These are phyloP conservation scores for Chaetothyriales sp. DNA, from an alignment of 2,329 filamentous ascomycete species.

Conservation along the genomic window DNA sequence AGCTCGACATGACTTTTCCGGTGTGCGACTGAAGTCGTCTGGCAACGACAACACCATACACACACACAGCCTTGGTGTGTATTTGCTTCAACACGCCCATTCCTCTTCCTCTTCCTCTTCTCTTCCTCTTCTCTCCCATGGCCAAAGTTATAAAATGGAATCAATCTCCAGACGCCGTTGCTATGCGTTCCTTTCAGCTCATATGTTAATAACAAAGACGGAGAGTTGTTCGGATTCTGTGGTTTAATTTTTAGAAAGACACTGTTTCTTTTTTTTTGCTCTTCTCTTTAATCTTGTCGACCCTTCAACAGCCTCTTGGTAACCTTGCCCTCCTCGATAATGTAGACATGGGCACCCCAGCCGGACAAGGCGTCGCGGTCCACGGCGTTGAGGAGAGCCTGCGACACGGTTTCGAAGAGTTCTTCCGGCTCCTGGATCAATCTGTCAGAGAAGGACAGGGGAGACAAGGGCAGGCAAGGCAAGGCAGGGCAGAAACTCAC, in stretches of 20 bases:
- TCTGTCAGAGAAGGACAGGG: no score
- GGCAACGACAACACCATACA: no score
- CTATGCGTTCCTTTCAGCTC: background rate
- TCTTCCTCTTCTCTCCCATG: background rate
- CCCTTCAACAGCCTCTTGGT: slow-evolving; percentile 98
- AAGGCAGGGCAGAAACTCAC: slow-evolving; percentile 37
- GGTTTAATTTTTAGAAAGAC: background rate
- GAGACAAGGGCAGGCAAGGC: background rate
- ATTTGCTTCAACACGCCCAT: background rate
- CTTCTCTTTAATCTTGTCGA: slow-evolving; percentile 59
- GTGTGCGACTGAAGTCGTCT: no score
- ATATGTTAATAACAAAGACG: slow-evolving; percentile 2
- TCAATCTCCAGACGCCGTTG: background rate
- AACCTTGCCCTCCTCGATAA: slow-evolving; percentile 99
- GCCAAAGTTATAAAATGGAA: background rate
- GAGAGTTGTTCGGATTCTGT: background rate
- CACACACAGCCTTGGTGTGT: background rate
- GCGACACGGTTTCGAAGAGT: slow-evolving; percentile 95
- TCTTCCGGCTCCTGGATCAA: slow-evolving; percentile 61
- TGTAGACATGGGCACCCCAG: slow-evolving; percentile 97
- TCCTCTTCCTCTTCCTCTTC: no score
- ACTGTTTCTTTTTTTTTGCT: background rate
- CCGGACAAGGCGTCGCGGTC: slow-evolving; percentile 93
- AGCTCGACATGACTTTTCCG: background rate
- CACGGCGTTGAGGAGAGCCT: slow-evolving; percentile 85